Evolutionary conservation across 768 basidiomycete genomes (phyloP), one percentile per base, ranked within the genome.

Genomic region (Tricholoma bakamatsutake): DNA sequence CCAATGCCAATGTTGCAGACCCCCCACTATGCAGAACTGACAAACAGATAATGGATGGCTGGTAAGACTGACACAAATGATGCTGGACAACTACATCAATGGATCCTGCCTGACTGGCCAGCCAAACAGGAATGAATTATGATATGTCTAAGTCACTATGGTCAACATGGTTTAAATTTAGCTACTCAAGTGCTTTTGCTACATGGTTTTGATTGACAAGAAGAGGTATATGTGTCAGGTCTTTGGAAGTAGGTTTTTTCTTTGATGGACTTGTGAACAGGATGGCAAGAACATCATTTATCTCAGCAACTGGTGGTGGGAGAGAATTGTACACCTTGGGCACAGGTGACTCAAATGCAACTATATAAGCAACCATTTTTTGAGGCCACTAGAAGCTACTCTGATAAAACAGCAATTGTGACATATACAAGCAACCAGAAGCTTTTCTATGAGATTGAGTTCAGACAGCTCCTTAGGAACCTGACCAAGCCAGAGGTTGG

Each of bases 401-500:
- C 62, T 45, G 1, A 71, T 64, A 12, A 73, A 56, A 53, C 68
- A 73, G 3, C 55, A 28, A 43, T 70, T 73, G 39, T 65, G 66
- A 1, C 66, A 24, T 57, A 63, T 57, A 3, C 61, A 37, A n/a
- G 64, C 57, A 15, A 69, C 61, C 15, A 69, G 21, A 9, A 64
- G 17, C 31, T 66, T 58, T 55, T 74, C 73, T 1, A 56, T 57
- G 45, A 61, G 68, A 1, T 48, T 63, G 3, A 74, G 53, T 10
- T 53, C 48, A 24, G 55, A 21, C 4, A 74, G 54, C 21, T 59
- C 57, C 11, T 21, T 4, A 6, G 70, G 73, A 7, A 71, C 61
- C n/a, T 65, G 61, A 11, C 73, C 73, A 7, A 74, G 5, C 71
- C 71, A 74, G 1, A 71, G 53, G 3, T 65, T 65, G 55, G 69